phyloP scores from a whole-genome alignment of 2,329 filamentous ascomycete species.

The Salinomyces thailandicus region DNA sequence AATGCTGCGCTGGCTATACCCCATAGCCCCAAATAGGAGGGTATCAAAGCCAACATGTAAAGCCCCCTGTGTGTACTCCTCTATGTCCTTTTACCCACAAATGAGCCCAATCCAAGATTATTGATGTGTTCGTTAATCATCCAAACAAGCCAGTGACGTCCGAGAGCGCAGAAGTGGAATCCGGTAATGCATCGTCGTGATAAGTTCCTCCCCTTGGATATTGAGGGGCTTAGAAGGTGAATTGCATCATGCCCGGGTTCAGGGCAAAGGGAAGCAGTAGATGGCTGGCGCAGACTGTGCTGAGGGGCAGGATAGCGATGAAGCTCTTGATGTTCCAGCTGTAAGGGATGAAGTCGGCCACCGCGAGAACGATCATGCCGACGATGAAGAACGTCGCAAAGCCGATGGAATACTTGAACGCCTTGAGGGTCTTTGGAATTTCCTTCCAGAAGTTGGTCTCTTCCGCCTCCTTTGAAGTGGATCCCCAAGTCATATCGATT shows the following conservation, averaged over 20 bases:
- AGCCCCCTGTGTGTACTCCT: too few species aligned
- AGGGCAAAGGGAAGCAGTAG: slow-evolving; percentile 61
- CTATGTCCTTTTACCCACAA: too few species aligned
- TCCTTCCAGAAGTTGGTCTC: slow-evolving; percentile 79
- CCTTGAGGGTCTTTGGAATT: slow-evolving; percentile 65
- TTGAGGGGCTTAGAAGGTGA: slow-evolving; percentile 64
- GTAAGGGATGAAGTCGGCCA: slow-evolving; percentile 53
- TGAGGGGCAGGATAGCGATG: slow-evolving; percentile 67
- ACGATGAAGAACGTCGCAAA: slow-evolving; percentile 49
- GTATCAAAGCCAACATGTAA: too few species aligned
- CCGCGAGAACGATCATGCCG: slow-evolving; percentile 55
- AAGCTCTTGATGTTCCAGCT: slow-evolving; percentile 38
- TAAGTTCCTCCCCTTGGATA: too few species aligned
- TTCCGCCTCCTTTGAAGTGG: slow-evolving; percentile 72
- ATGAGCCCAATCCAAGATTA: too few species aligned
- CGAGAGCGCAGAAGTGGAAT: too few species aligned
- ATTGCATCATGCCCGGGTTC: slow-evolving; percentile 71
- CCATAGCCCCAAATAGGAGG: too few species aligned
- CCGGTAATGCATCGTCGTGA: too few species aligned
- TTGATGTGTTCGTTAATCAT: too few species aligned
- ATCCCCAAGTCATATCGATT: slow-evolving; percentile 77
- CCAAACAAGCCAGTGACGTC: too few species aligned
- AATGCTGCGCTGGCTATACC: too few species aligned
- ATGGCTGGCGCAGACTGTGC: slow-evolving; percentile 58
- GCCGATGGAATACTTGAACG: slow-evolving; percentile 64